phyloP scores from a whole-genome alignment of 306 rosid genomes.

The Alnus glutinosa region DNA sequence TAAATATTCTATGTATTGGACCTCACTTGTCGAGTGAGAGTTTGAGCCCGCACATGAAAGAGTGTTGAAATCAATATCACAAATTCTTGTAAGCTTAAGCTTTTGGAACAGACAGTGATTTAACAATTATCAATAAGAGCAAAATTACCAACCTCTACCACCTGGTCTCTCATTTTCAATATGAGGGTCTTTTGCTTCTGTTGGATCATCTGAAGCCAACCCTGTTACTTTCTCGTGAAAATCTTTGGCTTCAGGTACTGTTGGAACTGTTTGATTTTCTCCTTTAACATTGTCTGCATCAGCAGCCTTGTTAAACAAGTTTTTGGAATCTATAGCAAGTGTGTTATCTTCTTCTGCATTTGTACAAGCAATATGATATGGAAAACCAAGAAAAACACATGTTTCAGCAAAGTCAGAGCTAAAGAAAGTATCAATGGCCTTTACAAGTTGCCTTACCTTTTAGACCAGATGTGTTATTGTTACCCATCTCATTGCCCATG shows the following conservation, averaged over 20 bases:
- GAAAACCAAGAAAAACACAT: conserved; percentile 3
- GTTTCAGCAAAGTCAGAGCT: not conserved
- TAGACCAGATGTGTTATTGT: conserved; percentile 56
- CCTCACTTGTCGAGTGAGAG: too few species aligned
- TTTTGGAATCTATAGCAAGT: conserved; percentile 38
- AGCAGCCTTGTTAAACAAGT: conserved; percentile 25
- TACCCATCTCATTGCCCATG: conserved; percentile 94
- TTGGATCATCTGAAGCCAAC: conserved; percentile 28
- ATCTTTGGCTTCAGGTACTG: conserved; percentile 27
- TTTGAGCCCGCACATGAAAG: too few species aligned
- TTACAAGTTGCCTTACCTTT: conserved; percentile 50
- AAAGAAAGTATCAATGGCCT: conserved; percentile 1
- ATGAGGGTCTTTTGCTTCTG: conserved; percentile 16
- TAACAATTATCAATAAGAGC: not conserved
- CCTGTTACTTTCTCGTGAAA: conserved; percentile 24
- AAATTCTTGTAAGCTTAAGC: too few species aligned
- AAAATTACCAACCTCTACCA: conserved; percentile 25
- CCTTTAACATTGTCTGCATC: conserved; percentile 30
- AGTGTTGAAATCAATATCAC: too few species aligned
- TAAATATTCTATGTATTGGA: too few species aligned
- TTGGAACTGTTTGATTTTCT: conserved; percentile 32
- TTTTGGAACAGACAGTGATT: too few species aligned
- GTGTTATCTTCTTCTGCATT: conserved; percentile 60
- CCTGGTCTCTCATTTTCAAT: conserved; percentile 14
- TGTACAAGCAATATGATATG: conserved; percentile 3